phyloP scores from a whole-genome alignment of 2,329 filamentous ascomycete species.

The Aquanectria penicillioides region DNA sequence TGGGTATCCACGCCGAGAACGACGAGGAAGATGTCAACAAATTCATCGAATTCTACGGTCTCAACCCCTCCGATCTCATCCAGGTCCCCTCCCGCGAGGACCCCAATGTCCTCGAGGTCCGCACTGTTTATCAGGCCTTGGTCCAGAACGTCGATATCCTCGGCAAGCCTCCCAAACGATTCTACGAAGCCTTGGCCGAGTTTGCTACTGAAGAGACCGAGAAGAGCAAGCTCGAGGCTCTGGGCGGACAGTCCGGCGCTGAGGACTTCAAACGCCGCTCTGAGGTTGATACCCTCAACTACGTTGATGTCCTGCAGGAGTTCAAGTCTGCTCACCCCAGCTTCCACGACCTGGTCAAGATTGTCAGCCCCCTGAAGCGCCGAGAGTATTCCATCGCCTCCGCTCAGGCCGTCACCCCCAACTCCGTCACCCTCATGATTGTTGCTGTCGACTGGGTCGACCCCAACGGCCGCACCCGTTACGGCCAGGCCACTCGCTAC shows the following conservation, averaged over 20 bases:
- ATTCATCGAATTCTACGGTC: constrained; percentile 91
- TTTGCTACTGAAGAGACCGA: constrained; percentile 86
- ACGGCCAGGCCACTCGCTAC: constrained; percentile 93
- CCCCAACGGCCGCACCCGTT: constrained; percentile 84
- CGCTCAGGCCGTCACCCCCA: constrained; percentile 92
- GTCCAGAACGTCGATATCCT: constrained; percentile 96
- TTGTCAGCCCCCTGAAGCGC: constrained; percentile 92
- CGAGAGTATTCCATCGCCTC: constrained; percentile 99
- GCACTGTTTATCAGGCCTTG: constrained; percentile 92
- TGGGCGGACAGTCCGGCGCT: constrained; percentile 82
- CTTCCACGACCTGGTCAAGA: constrained; percentile 88
- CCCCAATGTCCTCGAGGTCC: constrained; percentile 77
- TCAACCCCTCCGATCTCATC: constrained; percentile 85
- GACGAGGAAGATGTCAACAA: constrained; percentile 79
- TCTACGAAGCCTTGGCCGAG: constrained; percentile 92
- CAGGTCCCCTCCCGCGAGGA: constrained; percentile 90
- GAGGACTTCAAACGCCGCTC: constrained; percentile 91
- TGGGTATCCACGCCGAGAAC: constrained; percentile 97
- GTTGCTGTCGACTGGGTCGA: constrained; percentile 98
- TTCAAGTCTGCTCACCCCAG: constrained; percentile 88
- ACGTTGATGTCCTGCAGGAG: constrained; percentile 88
- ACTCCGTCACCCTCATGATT: constrained; percentile 91
- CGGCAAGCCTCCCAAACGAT: constrained; percentile 94
- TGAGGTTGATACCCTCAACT: constrained; percentile 92
- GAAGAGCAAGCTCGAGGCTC: constrained; percentile 79